phyloP scores from a whole-genome alignment of 2,329 filamentous ascomycete species.

The Microsporum canis region DNA sequence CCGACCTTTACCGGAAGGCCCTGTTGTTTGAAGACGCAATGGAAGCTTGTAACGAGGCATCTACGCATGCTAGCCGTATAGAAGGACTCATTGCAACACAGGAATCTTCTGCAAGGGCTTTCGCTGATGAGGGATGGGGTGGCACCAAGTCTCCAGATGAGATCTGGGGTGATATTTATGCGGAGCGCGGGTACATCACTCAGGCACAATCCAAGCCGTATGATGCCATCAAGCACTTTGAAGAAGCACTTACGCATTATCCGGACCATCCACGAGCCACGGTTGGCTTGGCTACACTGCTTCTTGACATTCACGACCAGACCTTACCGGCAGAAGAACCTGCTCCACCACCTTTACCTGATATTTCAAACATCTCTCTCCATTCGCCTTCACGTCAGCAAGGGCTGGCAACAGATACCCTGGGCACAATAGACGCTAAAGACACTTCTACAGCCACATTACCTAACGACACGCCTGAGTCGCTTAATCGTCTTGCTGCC shows the following conservation, averaged over 20 bases:
- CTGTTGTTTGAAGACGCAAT: slow-evolving; percentile 67
- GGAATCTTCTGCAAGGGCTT: slow-evolving; percentile 49
- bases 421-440: neutral
- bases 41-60: slow-evolving; percentile 70
- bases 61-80: slow-evolving; percentile 59
- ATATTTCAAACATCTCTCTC: slow-evolving; percentile 20
- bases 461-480: slow-evolving; percentile 47
- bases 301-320: slow-evolving; percentile 69
- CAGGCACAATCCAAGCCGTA: slow-evolving; percentile 52
- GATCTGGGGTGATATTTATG: slow-evolving; percentile 70
- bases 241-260: slow-evolving; percentile 67
- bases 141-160: slow-evolving; percentile 71
- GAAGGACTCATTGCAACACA: slow-evolving; percentile 56
- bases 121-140: slow-evolving; percentile 62
- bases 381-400: slow-evolving; percentile 12
- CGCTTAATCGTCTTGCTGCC: slow-evolving; percentile 73
- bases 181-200: slow-evolving; percentile 62
- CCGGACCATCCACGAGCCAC: slow-evolving; percentile 71
- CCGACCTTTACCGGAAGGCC: slow-evolving; percentile 75
- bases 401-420: neutral
- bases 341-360: slow-evolving; percentile 21
- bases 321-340: slow-evolving; percentile 30
- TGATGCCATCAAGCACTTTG: slow-evolving; percentile 64
- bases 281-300: slow-evolving; percentile 69
- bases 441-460: neutral